Conservation (phyloP, 225 moss, liverwort and hornwort species). For the Sphagnum contortum region DNA sequence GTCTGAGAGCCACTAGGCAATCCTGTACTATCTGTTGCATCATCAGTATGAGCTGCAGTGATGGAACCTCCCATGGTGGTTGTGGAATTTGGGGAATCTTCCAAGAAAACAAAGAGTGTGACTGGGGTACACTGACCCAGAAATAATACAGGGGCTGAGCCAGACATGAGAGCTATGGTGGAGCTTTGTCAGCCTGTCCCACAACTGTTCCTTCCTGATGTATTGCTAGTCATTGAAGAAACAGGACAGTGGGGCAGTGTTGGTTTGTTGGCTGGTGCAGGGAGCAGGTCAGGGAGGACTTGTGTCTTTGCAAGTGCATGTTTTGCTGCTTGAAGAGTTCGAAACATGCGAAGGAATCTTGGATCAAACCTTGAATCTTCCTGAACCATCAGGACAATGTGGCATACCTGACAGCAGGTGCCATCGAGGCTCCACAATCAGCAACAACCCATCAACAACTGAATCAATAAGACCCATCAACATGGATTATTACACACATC, state of each 20-base stretch:
- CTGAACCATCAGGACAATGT: slow-evolving; percentile 85
- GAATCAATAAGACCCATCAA: too few relatives aligned
- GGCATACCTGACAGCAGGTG: slow-evolving; percentile 65
- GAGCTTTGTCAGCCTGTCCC: slow-evolving; percentile 46
- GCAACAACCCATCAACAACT: neutral
- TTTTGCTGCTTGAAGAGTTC: slow-evolving; percentile 89
- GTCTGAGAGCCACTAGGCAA: slow-evolving; percentile 23
- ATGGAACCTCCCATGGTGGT: slow-evolving; percentile 8
- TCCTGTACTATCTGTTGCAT: slow-evolving; percentile 24
- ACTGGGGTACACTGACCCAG: slow-evolving; percentile 98
- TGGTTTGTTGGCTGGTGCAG: slow-evolving; percentile 45
- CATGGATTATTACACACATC: too few relatives aligned
- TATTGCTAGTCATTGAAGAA: slow-evolving; percentile 34
- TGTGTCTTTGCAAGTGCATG: slow-evolving; percentile 80
- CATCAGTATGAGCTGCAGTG: slow-evolving; percentile 29
- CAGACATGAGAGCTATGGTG: slow-evolving; percentile 73
- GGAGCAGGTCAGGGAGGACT: slow-evolving; percentile 82
- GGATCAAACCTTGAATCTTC: slow-evolving; percentile 85
- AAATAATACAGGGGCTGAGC: slow-evolving; percentile 76
- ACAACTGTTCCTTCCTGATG: slow-evolving; percentile 45
- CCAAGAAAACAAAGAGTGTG: slow-evolving; percentile 82
- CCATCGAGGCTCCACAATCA: neutral
- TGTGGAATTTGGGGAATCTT: slow-evolving; percentile 46
- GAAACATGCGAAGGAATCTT: slow-evolving; percentile 67
- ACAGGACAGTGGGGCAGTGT: slow-evolving; percentile 43